phyloP scores from a whole-genome alignment of 768 basidiomycete species.

The Mycena belliarum region DNA sequence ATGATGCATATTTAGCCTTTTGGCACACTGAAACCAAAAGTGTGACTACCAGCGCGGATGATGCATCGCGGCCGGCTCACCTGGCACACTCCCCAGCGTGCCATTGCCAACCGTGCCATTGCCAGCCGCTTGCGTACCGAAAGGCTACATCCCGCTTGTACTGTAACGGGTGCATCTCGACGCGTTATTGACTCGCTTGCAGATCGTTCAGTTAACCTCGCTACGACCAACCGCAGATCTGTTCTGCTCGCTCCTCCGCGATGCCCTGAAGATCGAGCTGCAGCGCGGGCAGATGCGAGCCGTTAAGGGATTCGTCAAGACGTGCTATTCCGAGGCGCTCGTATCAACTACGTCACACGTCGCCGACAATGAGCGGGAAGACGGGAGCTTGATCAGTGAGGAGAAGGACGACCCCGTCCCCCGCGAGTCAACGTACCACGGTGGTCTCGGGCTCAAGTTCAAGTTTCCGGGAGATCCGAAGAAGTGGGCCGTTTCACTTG shows the following conservation, averaged over 20 bases:
- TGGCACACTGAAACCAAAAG: background rate
- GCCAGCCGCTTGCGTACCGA: too few relatives aligned
- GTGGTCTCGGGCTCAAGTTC: constrained; percentile 78
- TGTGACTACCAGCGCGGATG: too few relatives aligned
- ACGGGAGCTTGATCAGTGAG: constrained; percentile 61
- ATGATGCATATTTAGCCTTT: constrained; percentile 3
- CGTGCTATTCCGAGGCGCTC: constrained; percentile 93
- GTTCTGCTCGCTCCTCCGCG: constrained; percentile 87
- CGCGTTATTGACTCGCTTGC: background rate
- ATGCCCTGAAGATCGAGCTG: constrained; percentile 86
- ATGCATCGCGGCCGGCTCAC: too few relatives aligned
- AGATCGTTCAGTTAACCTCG: constrained; percentile 93
- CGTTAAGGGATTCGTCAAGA: constrained; percentile 87
- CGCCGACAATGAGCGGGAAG: constrained; percentile 69
- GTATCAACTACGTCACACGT: constrained; percentile 56
- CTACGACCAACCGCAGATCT: constrained; percentile 90
- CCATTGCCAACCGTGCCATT: too few relatives aligned
- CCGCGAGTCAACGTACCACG: constrained; percentile 62
- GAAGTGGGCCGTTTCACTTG: constrained; percentile 53
- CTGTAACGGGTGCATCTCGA: background rate
- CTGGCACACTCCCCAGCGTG: too few relatives aligned
- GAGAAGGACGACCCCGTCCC: constrained; percentile 48
- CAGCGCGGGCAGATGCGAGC: constrained; percentile 92
- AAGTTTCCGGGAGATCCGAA: constrained; percentile 93
- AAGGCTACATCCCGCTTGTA: too few relatives aligned